A percentile compares a stretch with the other conserved stretches of the same genome.
phyloP scores from a whole-genome alignment of 345 rosid genomes.

The Eucalyptus erythrocorys region DNA sequence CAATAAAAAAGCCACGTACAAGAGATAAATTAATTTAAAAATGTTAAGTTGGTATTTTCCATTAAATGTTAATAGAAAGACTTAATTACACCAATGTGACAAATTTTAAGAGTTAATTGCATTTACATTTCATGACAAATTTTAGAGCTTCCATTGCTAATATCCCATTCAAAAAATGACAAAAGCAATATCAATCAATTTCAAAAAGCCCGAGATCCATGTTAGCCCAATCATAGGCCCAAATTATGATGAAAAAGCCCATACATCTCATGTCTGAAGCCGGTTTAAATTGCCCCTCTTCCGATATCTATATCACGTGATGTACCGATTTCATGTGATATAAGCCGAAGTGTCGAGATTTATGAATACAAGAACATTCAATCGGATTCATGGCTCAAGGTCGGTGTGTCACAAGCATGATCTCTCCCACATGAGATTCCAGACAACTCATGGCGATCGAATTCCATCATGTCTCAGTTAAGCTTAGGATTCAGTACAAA shows the following conservation, averaged over 20 bases:
- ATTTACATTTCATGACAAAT: accelerated
- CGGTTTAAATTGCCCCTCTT: not conserved
- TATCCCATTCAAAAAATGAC: not conserved
- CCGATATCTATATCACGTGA: not conserved
- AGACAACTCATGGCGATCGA: not conserved
- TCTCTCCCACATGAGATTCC: not conserved
- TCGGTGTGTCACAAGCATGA: not conserved
- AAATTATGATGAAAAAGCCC: not conserved
- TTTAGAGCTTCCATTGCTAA: no score
- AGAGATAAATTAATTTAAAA: no score
- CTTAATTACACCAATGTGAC: no score
- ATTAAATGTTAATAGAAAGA: no score
- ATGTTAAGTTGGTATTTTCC: accelerated
- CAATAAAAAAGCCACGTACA: no score
- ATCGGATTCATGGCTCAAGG: not conserved
- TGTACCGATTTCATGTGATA: not conserved
- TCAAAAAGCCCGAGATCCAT: accelerated
- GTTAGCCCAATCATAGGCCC: not conserved
- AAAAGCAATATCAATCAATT: not conserved
- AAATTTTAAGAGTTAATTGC: accelerated
- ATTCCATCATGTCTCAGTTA: not conserved
- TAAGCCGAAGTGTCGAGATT: not conserved
- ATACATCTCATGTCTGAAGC: not conserved
- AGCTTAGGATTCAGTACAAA: not conserved
- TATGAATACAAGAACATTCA: not conserved